A percentile compares a stretch with the other conserved stretches of the same genome.
Evolutionary conservation across 805 yeast genomes (phyloP).

Genomic region (Ogataea wickerhamii): DNA sequence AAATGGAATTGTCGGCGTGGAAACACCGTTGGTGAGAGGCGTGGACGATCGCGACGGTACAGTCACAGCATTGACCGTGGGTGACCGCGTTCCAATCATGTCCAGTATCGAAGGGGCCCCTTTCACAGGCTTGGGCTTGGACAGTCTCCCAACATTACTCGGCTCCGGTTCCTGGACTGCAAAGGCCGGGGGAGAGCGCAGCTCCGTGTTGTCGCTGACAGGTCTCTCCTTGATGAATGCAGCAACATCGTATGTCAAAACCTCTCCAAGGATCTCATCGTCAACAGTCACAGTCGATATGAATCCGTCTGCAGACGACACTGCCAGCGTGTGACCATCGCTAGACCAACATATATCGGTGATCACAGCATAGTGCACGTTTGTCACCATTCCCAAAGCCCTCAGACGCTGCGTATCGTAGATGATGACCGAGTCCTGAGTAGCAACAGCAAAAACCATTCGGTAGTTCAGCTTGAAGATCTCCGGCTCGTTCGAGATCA

Average conservation of each 20-base stretch:
- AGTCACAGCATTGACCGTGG: constrained; percentile 8
- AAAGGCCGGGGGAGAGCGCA: not conserved
- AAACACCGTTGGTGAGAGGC: constrained; percentile 8
- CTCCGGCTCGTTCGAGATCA: constrained; percentile 17
- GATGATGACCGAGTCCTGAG: constrained; percentile 76
- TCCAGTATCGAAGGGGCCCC: constrained; percentile 14
- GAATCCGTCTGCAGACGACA: constrained; percentile 91
- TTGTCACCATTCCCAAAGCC: constrained; percentile 73
- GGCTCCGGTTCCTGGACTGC: not conserved
- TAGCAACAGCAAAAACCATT: constrained; percentile 88
- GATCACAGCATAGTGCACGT: constrained; percentile 82
- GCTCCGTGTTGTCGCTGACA: constrained; percentile 2
- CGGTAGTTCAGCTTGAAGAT: constrained; percentile 66
- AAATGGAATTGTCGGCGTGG: constrained; percentile 14
- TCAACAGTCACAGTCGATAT: constrained; percentile 66
- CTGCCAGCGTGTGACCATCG: constrained; percentile 67
- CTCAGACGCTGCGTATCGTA: constrained; percentile 71
- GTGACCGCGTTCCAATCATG: constrained; percentile 7
- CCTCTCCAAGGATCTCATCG: constrained; percentile 52
- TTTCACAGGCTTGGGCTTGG: constrained; percentile 2
- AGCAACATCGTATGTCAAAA: constrained; percentile 27
- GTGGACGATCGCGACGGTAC: constrained; percentile 12
- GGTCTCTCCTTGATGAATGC: constrained; percentile 17
- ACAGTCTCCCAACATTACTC: not conserved
- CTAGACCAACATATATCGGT: constrained; percentile 85